Percentiles rank a stretch among this genome's conserved stretches.
Conservation (phyloP, 495 filamentous ascomycete species). For the Talaromyces ruber region DNA sequence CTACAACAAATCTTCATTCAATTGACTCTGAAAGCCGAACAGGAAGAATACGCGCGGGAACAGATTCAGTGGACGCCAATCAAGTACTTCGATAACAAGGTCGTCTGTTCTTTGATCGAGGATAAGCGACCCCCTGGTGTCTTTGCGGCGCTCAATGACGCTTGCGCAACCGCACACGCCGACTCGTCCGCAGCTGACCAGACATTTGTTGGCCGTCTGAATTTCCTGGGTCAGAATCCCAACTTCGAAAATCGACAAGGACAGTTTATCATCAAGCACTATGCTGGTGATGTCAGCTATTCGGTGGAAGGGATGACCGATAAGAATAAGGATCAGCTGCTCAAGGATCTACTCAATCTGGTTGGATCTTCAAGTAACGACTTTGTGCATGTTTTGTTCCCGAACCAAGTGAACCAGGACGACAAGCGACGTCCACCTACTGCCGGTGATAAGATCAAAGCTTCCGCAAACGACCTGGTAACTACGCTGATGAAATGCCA, state of each 20-base stretch:
- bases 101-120: slow-evolving; percentile 96
- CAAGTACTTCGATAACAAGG: slow-evolving; percentile 99
- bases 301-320: slow-evolving; percentile 96
- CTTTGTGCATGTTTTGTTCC: slow-evolving; percentile 85
- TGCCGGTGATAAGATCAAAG: slow-evolving; percentile 94
- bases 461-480: slow-evolving; percentile 92
- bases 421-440: slow-evolving; percentile 91
- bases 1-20: slow-evolving; percentile 99
- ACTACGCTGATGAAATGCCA: slow-evolving; percentile 93
- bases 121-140: slow-evolving; percentile 86
- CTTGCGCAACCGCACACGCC: slow-evolving; percentile 92
- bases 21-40: slow-evolving; percentile 90
- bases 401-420: slow-evolving; percentile 88
- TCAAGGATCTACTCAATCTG: slow-evolving; percentile 89
- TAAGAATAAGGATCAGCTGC: slow-evolving; percentile 97
- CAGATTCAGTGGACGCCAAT: slow-evolving; percentile 99
- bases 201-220: slow-evolving; percentile 88
- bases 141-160: slow-evolving; percentile 94
- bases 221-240: slow-evolving; percentile 75
- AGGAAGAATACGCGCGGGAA: slow-evolving; percentile 95
- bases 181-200: slow-evolving; percentile 90
- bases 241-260: slow-evolving; percentile 91
- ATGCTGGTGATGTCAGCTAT: slow-evolving; percentile 96
- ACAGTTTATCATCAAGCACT: slow-evolving; percentile 98
- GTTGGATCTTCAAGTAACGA: slow-evolving; percentile 73